Conservation (phyloP, 2,329 filamentous ascomycete species). For the Aureobasidium sp. region DNA sequence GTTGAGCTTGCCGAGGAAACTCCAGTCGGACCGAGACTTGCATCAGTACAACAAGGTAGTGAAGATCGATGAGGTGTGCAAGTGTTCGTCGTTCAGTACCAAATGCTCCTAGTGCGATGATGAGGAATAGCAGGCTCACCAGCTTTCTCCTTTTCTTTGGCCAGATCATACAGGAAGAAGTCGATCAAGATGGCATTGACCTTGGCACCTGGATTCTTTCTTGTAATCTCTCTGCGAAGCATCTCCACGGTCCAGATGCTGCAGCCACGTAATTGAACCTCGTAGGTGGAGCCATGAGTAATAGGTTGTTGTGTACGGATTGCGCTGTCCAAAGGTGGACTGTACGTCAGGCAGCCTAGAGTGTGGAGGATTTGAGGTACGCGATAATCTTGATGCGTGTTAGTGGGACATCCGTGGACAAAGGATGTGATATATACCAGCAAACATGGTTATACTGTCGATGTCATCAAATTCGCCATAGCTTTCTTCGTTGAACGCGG, state of each 20-base stretch:
- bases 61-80: no score
- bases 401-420: neutral
- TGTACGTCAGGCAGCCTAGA: conserved; percentile 75
- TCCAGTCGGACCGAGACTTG: neutral
- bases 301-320: conserved; percentile 59
- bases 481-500: conserved; percentile 74
- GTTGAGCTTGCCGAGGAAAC: neutral
- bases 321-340: conserved; percentile 63
- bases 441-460: conserved; percentile 95
- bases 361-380: conserved; percentile 87
- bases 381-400: conserved; percentile 60
- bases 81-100: conserved; percentile 54
- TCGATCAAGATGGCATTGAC: conserved; percentile 90
- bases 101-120: conserved; percentile 86
- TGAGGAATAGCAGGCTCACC: conserved; percentile 56
- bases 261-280: conserved; percentile 81
- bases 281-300: conserved; percentile 64
- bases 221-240: conserved; percentile 70
- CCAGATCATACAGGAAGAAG: conserved; percentile 92
- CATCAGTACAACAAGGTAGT: no score
- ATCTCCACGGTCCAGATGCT: conserved; percentile 96
- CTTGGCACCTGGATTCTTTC: conserved; percentile 57
- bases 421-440: conserved; percentile 37
- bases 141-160: conserved; percentile 67
- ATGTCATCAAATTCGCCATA: conserved; percentile 84